Conservation (phyloP, 2,329 filamentous ascomycete genomes). For the Alternaria sp. region DNA sequence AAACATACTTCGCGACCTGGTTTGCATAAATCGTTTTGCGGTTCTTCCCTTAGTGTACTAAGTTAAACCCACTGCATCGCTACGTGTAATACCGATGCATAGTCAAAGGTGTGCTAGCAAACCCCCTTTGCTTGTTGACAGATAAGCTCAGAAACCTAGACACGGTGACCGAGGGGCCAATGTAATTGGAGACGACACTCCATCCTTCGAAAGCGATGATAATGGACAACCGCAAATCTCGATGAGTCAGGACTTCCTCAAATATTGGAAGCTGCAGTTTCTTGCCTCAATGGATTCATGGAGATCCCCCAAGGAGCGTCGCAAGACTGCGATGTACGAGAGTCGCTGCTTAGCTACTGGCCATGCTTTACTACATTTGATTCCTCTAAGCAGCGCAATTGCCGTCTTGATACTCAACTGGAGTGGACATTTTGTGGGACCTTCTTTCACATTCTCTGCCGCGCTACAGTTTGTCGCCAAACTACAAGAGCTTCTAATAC, state of each 20-base stretch:
- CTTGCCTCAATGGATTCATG: neutral
- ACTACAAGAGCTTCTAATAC: slow-evolving; percentile 29
- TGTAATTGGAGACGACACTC: neutral
- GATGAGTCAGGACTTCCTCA: neutral
- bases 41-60: neutral
- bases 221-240: neutral
- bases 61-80: neutral
- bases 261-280: neutral
- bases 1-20: neutral
- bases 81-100: neutral
- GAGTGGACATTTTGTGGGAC: slow-evolving; percentile 10
- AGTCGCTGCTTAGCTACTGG: slow-evolving; percentile 11
- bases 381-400: slow-evolving; percentile 13
- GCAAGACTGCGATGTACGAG: slow-evolving; percentile 19
- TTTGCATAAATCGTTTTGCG: neutral
- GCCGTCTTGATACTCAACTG: slow-evolving; percentile 10
- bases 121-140: neutral
- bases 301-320: neutral
- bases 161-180: neutral
- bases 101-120: neutral
- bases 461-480: slow-evolving; percentile 29
- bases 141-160: neutral
- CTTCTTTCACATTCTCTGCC: neutral
- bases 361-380: slow-evolving; percentile 14
- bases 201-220: neutral